Conservation (phyloP, 441 rosid species). For the Corymbia calophylla region DNA sequence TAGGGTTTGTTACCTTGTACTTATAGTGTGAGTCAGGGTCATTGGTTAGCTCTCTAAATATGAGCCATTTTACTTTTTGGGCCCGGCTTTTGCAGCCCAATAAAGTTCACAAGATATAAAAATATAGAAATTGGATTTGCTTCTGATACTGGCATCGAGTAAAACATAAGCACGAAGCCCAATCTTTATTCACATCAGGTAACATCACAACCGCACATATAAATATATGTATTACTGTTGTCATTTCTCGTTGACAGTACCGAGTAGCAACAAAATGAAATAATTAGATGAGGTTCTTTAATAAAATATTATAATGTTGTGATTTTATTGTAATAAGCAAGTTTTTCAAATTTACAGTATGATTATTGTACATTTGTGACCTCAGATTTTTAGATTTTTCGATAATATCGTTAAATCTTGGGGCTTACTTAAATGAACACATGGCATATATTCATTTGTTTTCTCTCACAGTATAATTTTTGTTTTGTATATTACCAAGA, state of each 20-base stretch:
- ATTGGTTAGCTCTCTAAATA: not conserved
- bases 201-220: not conserved
- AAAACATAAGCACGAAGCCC: not conserved
- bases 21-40: not conserved
- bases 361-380: not conserved
- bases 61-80: not conserved
- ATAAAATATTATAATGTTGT: not conserved
- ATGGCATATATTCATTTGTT: not conserved
- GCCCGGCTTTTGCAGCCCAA: not conserved
- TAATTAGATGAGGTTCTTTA: not conserved
- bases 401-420: not conserved
- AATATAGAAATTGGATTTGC: not conserved
- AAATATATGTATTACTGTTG: not conserved
- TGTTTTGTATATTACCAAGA: not conserved
- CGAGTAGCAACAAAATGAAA: not conserved
- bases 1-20: not conserved
- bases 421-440: not conserved
- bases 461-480: too few relatives aligned
- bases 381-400: too few relatives aligned
- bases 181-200: not conserved
- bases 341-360: not conserved
- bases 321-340: not conserved
- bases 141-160: not conserved
- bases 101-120: not conserved
- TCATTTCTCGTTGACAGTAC: not conserved